A percentile compares a stretch with the other conserved stretches of the same genome.
phyloP scores from a whole-genome alignment of 345 rosid genomes.

The Linum trigynum region DNA sequence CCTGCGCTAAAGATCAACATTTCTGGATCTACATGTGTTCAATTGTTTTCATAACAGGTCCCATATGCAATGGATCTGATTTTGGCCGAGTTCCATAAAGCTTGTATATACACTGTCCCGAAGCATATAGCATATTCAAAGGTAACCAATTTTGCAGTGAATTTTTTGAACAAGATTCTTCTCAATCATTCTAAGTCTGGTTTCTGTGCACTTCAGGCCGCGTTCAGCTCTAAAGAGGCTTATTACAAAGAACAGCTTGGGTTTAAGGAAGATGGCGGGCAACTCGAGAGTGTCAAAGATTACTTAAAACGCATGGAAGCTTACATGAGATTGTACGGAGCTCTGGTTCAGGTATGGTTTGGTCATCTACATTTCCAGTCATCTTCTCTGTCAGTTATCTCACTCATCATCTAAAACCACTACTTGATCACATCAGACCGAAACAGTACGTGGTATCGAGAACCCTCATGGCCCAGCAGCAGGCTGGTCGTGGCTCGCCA shows the following conservation, averaged over 20 bases:
- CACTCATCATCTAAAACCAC: neutral
- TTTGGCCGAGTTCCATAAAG: constrained; percentile 80
- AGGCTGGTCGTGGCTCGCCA: constrained; percentile 86
- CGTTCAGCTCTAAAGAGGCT: constrained; percentile 53
- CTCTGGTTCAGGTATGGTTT: constrained; percentile 71
- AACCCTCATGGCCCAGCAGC: constrained; percentile 62
- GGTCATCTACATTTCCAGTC: too few species aligned
- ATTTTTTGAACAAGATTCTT: neutral
- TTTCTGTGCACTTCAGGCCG: constrained; percentile 33
- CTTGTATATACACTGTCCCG: constrained; percentile 85
- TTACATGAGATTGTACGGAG: constrained; percentile 76
- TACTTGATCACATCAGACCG: constrained; percentile 39
- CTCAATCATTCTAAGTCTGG: neutral
- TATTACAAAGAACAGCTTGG: constrained; percentile 43
- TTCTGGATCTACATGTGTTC: neutral
- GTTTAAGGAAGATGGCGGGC: constrained; percentile 38
- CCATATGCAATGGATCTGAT: constrained; percentile 73
- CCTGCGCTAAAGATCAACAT: too few species aligned
- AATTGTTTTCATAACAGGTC: constrained; percentile 36
- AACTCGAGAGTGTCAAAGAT: constrained; percentile 33
- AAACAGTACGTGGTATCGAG: constrained; percentile 31
- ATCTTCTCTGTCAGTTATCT: neutral
- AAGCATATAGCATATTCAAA: constrained; percentile 58
- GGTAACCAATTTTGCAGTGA: constrained; percentile 30
- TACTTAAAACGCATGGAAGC: constrained; percentile 50